Conservation (phyloP, 2,329 filamentous ascomycete species). For the Thyridium curvatum region DNA sequence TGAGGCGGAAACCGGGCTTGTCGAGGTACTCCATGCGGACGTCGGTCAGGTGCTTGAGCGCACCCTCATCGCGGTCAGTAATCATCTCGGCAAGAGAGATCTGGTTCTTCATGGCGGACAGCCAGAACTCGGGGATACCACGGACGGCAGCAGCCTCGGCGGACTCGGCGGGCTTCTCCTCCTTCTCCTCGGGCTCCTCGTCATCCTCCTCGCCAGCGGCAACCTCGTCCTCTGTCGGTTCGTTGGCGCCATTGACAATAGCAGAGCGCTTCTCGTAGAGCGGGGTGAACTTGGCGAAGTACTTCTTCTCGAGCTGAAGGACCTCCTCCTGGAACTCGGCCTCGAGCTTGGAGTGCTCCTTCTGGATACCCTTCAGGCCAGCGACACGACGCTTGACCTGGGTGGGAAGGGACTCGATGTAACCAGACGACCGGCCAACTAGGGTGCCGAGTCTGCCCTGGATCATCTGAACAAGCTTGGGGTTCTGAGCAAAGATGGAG, state of each 20-base stretch:
- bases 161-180: conserved; percentile 46
- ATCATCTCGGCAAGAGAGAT: conserved; percentile 97
- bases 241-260: conserved; percentile 81
- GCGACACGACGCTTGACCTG: conserved; percentile 89
- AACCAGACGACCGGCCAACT: conserved; percentile 91
- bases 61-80: conserved; percentile 92
- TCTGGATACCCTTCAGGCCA: conserved; percentile 95
- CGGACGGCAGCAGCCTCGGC: conserved; percentile 45
- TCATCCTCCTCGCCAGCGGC: conserved; percentile 77
- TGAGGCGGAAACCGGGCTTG: conserved; percentile 93
- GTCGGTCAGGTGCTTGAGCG: conserved; percentile 82
- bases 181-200: conserved; percentile 56
- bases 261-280: conserved; percentile 91
- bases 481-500: conserved; percentile 92
- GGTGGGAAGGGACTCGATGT: conserved; percentile 90
- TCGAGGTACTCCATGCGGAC: conserved; percentile 99
- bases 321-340: conserved; percentile 98
- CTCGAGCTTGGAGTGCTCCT: conserved; percentile 97
- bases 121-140: conserved; percentile 98
- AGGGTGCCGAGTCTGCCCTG: conserved; percentile 91
- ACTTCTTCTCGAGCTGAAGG: conserved; percentile 97
- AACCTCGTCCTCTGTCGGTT: conserved; percentile 84
- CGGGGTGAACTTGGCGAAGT: conserved; percentile 97
- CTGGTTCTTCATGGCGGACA: conserved; percentile 99
- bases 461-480: conserved; percentile 92